phyloP scores from a whole-genome alignment of 2,329 filamentous ascomycete species.

The Dothideomycetidae sp. region DNA sequence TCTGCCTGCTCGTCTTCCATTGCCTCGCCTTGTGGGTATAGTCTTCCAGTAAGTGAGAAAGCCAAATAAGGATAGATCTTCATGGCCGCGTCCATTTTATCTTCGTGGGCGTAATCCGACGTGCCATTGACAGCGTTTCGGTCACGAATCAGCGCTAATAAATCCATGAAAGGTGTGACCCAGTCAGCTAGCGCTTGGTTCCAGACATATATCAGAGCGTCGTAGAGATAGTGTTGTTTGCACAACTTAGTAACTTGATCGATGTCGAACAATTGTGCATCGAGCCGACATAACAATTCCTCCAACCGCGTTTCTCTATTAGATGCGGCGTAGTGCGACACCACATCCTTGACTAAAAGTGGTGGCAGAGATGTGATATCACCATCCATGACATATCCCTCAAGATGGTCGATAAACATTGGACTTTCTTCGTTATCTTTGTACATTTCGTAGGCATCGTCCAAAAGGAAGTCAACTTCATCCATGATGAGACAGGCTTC shows the following conservation, averaged over 20 bases:
- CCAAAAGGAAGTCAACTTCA: slow-evolving; percentile 74
- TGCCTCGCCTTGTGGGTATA: slow-evolving; percentile 74
- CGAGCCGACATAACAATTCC: slow-evolving; percentile 86
- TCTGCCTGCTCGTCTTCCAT: slow-evolving; percentile 60
- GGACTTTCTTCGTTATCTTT: slow-evolving; percentile 59
- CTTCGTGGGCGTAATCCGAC: slow-evolving; percentile 39
- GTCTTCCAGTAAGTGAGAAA: slow-evolving; percentile 72
- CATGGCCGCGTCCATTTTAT: slow-evolving; percentile 52
- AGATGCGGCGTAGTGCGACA: slow-evolving; percentile 63
- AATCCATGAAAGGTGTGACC: slow-evolving; percentile 74
- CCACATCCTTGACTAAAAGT: slow-evolving; percentile 69
- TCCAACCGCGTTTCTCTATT: slow-evolving; percentile 69
- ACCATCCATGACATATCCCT: slow-evolving; percentile 72
- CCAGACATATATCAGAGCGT: slow-evolving; percentile 94
- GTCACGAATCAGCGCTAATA: slow-evolving; percentile 47
- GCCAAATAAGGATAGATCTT: slow-evolving; percentile 94
- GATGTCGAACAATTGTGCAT: slow-evolving; percentile 80
- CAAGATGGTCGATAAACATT: slow-evolving; percentile 75
- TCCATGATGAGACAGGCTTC: slow-evolving; percentile 64
- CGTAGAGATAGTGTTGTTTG: slow-evolving; percentile 83
- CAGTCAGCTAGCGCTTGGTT: slow-evolving; percentile 82
- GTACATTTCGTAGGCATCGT: slow-evolving; percentile 80
- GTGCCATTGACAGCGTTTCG: slow-evolving; percentile 22
- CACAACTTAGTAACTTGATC: slow-evolving; percentile 85
- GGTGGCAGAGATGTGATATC: slow-evolving; percentile 65